A percentile compares a stretch with the other conserved stretches of the same genome.
These are phyloP conservation scores for Narthecium ossifragum DNA, from an alignment of 106 monocot species.

Conservation along the genomic window DNA sequence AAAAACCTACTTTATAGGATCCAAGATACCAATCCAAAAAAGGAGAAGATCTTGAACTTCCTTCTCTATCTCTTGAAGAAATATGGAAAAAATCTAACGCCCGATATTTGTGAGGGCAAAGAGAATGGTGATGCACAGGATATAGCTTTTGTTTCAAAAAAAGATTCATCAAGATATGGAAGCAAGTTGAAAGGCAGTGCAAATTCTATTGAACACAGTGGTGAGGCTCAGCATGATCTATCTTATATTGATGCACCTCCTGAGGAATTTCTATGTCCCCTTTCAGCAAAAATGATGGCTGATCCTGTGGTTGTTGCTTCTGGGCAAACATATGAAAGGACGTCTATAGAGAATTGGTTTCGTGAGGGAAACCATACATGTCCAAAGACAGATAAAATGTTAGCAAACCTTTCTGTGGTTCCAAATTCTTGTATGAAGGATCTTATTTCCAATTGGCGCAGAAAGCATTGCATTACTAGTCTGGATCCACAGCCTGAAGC, in stretches of 20 bases:
- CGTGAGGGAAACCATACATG: slow-evolving; percentile 70
- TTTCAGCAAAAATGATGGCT: slow-evolving; percentile 74
- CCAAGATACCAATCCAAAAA: slow-evolving; percentile 33
- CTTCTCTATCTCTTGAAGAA: slow-evolving; percentile 66
- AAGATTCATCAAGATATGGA: slow-evolving; percentile 8
- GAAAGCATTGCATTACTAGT: slow-evolving; percentile 25
- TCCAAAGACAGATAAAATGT: slow-evolving; percentile 68
- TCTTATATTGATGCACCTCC: slow-evolving; percentile 32
- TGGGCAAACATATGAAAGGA: slow-evolving; percentile 84
- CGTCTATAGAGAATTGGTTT: slow-evolving; percentile 79
- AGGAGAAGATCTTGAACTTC: slow-evolving; percentile 47
- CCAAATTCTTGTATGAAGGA: slow-evolving; percentile 74
- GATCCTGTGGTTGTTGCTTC: slow-evolving; percentile 92
- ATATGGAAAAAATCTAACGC: slow-evolving; percentile 37
- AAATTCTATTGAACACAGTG: slow-evolving; percentile 4
- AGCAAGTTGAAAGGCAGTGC: slow-evolving; percentile 8
- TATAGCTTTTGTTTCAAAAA: neutral
- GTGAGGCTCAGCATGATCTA: slow-evolving; percentile 14
- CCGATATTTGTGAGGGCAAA: slow-evolving; percentile 17
- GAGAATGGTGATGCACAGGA: slow-evolving; percentile 13
- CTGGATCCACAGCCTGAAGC: slow-evolving; percentile 12
- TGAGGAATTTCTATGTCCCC: slow-evolving; percentile 70
- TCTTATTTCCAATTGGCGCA: slow-evolving; percentile 68
- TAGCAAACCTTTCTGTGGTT: slow-evolving; percentile 37
- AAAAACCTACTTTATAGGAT: slow-evolving; percentile 58